Base-by-base conservation (phyloP, 192 early-diverging fungal species). In the Phlyctochytrium arcticum region DNA sequence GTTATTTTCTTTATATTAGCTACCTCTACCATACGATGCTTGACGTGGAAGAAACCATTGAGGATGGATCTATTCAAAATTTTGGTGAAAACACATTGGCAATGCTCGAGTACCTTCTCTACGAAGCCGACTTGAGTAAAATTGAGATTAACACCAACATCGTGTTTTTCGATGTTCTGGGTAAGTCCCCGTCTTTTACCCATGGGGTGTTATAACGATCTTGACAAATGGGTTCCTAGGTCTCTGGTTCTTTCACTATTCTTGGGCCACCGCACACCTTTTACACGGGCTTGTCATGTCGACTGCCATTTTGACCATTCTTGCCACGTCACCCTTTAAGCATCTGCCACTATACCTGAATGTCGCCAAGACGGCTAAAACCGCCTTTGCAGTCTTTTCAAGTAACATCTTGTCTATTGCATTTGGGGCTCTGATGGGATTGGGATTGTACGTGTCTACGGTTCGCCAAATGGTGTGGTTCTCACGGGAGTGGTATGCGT, bases 21-120 rank as follows among this genome's bases (percentile, higher is more conserved):
- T 70, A 71, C 47, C 26, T 48, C 7, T 91, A 91, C 60, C 89
- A 91, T 48, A 91, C 89, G 4, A 85, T 85, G 66, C 64, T 86
- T 49, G 89, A 90, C 59, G 60, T 75, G 3, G 75, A 77, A 23
- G 73, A 80, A 32, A 68, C 80, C 46, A 72, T 87, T 26, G 69
- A 83, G 31, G 60, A 62, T 26, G 89, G 89, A 6, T 62, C 86
- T 3, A 67, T 89, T 32, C 89, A 91, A 55, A 87, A 89, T 72
- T 65, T 89, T 37, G 89, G 89, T 0, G 84, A 89, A 33, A 91
- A 91, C 63, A 74, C 81, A 1, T 33, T 84, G 15, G 80, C 80
- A 6, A 67, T 90, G 19, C 55, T 76, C 8, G 48, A 72, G 4
- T 77, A 88, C 64, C 54, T 87, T 36, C 69, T 77, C 19, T 68